Conservation (phyloP, 768 basidiomycete species). For the Auriscalpium vulgare region DNA sequence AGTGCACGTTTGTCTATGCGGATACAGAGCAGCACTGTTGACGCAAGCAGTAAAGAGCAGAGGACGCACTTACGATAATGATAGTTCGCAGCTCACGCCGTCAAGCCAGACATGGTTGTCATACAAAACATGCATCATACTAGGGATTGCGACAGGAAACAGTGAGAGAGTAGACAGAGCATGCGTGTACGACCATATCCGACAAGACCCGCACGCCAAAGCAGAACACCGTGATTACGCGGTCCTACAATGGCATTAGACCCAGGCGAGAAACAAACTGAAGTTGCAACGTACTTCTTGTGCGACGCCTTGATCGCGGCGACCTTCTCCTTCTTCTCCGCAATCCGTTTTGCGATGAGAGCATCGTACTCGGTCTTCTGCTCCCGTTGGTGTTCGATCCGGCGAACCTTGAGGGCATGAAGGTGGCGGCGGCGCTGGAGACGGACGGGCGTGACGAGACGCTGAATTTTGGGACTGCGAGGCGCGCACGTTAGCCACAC, state of each 20-base stretch:
- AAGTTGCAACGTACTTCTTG: conserved; percentile 41
- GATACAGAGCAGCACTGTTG: too few species aligned
- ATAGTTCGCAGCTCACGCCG: too few species aligned
- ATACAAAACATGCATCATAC: conserved; percentile 6
- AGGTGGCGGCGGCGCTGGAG: conserved; percentile 96
- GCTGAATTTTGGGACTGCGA: conserved; percentile 87
- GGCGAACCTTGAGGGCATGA: conserved; percentile 78
- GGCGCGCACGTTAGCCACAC: background rate
- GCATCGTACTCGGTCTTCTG: conserved; percentile 89
- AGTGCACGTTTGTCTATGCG: too few species aligned
- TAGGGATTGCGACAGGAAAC: background rate
- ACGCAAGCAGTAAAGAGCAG: too few species aligned
- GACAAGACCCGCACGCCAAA: conserved; percentile 4
- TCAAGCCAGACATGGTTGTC: background rate
- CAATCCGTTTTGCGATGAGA: conserved; percentile 79
- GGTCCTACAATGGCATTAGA: conserved; percentile 4
- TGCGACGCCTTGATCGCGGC: conserved; percentile 84
- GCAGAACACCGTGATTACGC: conserved; percentile 2
- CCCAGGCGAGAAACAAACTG: background rate
- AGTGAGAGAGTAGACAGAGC: conserved; percentile 8
- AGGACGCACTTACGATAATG: background rate
- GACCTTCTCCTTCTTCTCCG: conserved; percentile 89
- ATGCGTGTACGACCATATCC: conserved; percentile 9
- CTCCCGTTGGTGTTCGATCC: conserved; percentile 88
- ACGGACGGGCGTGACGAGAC: conserved; percentile 89